Evolutionary conservation across 805 yeast species (phyloP).

Genomic region (Metschnikowia dekortorum): DNA sequence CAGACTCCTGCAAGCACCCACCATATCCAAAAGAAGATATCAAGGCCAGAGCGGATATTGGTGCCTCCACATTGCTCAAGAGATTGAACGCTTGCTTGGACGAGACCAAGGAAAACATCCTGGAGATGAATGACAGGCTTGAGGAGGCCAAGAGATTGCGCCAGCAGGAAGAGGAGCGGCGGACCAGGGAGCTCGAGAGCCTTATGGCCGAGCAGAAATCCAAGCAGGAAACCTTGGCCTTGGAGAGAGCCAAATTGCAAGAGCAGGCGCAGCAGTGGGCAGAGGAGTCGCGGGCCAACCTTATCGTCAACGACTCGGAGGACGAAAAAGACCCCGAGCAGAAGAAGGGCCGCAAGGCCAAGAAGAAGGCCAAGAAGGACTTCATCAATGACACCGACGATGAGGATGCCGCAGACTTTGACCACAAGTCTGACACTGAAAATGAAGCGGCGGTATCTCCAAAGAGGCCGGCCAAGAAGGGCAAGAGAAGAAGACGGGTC

Average conservation of each 20-base stretch:
- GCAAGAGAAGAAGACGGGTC: conserved; percentile 23
- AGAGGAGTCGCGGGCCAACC: conserved; percentile 38
- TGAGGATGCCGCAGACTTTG: conserved; percentile 23
- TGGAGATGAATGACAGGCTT: conserved; percentile 52
- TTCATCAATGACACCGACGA: conserved; percentile 33
- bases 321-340: conserved; percentile 25
- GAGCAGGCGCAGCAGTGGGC: conserved; percentile 52
- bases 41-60: conserved; percentile 82
- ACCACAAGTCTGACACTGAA: conserved; percentile 13
- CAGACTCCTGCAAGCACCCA: conserved; percentile 50
- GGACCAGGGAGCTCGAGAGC: conserved; percentile 35
- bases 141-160: conserved; percentile 67
- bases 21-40: conserved; percentile 80
- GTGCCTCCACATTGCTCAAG: conserved; percentile 66
- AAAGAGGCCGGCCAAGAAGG: conserved; percentile 11
- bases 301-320: conserved; percentile 36
- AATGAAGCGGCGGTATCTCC: conserved; percentile 4
- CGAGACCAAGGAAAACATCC: conserved; percentile 69
- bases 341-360: conserved; percentile 18
- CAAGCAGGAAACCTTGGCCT: conserved; percentile 41
- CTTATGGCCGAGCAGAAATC: conserved; percentile 41
- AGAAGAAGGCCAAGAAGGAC: conserved; percentile 28
- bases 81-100: conserved; percentile 66
- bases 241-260: conserved; percentile 44
- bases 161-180: conserved; percentile 49